phyloP scores from a whole-genome alignment of 2,329 filamentous ascomycete species.

The Botrytis fabae region DNA sequence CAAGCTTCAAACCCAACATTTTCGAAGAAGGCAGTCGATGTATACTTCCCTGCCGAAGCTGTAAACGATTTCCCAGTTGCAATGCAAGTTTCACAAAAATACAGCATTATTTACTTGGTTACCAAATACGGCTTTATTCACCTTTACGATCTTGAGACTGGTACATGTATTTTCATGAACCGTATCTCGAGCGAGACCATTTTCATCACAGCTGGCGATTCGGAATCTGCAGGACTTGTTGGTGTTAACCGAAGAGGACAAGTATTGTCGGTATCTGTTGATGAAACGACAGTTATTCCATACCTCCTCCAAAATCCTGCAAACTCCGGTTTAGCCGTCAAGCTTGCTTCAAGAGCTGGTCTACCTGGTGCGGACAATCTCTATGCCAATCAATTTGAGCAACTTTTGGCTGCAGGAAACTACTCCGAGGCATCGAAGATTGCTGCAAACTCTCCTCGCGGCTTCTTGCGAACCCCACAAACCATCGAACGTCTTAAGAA shows the following conservation, averaged over 20 bases:
- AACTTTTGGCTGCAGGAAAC: slow-evolving; percentile 75
- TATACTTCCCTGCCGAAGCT: slow-evolving; percentile 95
- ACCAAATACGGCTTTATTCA: slow-evolving; percentile 99
- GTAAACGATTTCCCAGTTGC: slow-evolving; percentile 97
- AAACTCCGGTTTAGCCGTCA: slow-evolving; percentile 90
- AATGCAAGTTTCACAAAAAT: slow-evolving; percentile 95
- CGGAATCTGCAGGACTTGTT: slow-evolving; percentile 81
- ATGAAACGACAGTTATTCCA: slow-evolving; percentile 86
- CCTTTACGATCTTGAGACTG: slow-evolving; percentile 95
- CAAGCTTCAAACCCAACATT: slow-evolving; percentile 85
- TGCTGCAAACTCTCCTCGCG: slow-evolving; percentile 92
- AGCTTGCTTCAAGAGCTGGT: slow-evolving; percentile 90
- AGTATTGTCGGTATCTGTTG: slow-evolving; percentile 89
- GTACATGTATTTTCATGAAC: slow-evolving; percentile 98
- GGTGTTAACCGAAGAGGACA: slow-evolving; percentile 98
- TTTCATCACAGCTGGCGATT: slow-evolving; percentile 87
- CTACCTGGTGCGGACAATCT: slow-evolving; percentile 92
- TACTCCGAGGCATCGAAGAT: slow-evolving; percentile 91
- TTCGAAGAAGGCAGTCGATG: slow-evolving; percentile 93
- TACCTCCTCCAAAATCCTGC: slow-evolving; percentile 97
- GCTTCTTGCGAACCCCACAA: slow-evolving; percentile 89
- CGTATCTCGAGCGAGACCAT: slow-evolving; percentile 99
- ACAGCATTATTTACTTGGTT: slow-evolving; percentile 94
- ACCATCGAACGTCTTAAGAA: slow-evolving; percentile 97
- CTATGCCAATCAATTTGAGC: slow-evolving; percentile 90